A percentile compares a stretch with the other conserved stretches of the same genome.
Conservation (phyloP, 2,329 filamentous ascomycete species). For the Cercospora sp. region DNA sequence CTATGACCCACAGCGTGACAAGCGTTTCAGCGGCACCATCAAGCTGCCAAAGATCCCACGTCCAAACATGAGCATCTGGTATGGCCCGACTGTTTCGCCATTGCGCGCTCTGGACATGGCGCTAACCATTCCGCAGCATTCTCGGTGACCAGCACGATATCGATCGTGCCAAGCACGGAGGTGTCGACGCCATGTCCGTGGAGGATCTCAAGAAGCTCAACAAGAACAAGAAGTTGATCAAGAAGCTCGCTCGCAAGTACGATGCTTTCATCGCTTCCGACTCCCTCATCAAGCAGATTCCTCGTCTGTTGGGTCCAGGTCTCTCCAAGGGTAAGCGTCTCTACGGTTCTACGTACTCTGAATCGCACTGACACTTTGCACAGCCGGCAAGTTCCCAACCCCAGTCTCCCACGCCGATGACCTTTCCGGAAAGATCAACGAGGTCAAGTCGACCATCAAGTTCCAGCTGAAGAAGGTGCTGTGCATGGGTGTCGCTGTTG, state of each 20-base stretch:
- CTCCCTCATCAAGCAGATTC: conserved; percentile 98
- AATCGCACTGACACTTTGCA: conserved; percentile 35
- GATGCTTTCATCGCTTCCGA: conserved; percentile 98
- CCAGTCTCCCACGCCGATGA: conserved; percentile 97
- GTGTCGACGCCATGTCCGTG: conserved; percentile 95
- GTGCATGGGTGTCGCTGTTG: conserved; percentile 98
- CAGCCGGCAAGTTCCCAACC: conserved; percentile 99
- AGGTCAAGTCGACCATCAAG: conserved; percentile 99
- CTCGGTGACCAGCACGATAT: conserved; percentile 97
- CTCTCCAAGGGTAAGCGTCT: conserved; percentile 79
- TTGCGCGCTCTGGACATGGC: not conserved
- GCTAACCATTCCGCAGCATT: conserved; percentile 57
- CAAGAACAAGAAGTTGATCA: conserved; percentile 99
- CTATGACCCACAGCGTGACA: conserved; percentile 98
- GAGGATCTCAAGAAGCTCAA: conserved; percentile 99
- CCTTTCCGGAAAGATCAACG: conserved; percentile 90
- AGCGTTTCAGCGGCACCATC: conserved; percentile 99
- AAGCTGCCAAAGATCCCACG: conserved; percentile 88
- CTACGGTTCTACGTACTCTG: not conserved
- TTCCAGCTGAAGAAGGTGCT: conserved; percentile 99
- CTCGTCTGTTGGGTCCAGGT: conserved; percentile 98
- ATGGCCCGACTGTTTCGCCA: conserved; percentile 32
- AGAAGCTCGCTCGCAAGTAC: conserved; percentile 99
- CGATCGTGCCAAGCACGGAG: conserved; percentile 98
- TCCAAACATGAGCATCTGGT: conserved; percentile 86